Evolutionary conservation across 1,284 basidiomycete species (phyloP).

Genomic region (Neolentinus lepideus): DNA sequence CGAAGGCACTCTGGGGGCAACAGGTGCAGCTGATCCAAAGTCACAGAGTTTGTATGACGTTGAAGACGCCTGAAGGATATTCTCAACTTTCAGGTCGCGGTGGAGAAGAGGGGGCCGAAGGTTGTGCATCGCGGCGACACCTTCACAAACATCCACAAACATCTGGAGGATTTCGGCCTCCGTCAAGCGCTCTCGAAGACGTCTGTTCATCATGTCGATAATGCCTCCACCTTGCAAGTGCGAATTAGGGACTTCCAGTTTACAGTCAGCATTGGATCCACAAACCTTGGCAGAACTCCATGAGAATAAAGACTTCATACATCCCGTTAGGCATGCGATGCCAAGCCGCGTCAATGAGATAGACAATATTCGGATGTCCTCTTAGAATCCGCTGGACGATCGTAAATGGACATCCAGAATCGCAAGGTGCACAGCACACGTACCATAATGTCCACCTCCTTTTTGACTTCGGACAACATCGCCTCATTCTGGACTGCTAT

Average conservation of each 20-base stretch:
- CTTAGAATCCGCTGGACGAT: conserved; percentile 65
- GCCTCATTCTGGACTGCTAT: conserved; percentile 90
- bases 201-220: conserved; percentile 98
- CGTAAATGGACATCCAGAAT: conserved; percentile 19
- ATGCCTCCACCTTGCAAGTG: conserved; percentile 79
- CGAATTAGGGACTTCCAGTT: too few relatives aligned
- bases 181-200: conserved; percentile 87
- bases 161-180: conserved; percentile 97
- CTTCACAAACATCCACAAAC: conserved; percentile 92
- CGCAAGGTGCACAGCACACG: conserved; percentile 28
- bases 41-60: conserved; percentile 95
- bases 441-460: conserved; percentile 98
- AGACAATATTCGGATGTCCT: conserved; percentile 89
- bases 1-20: conserved; percentile 61
- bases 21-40: conserved; percentile 89
- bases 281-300: conserved; percentile 88
- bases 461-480: conserved; percentile 92
- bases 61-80: conserved; percentile 79
- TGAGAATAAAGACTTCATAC: conserved; percentile 97
- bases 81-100: conserved; percentile 98
- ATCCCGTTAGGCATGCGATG: conserved; percentile 74
- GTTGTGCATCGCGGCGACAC: conserved; percentile 94
- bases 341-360: conserved; percentile 93
- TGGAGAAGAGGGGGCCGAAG: conserved; percentile 87
- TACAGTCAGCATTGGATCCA: conserved; percentile 4